These are phyloP conservation scores for Ampelomyces quisqualis DNA, from an alignment of 2,329 filamentous ascomycete species.

Conservation along the genomic window DNA sequence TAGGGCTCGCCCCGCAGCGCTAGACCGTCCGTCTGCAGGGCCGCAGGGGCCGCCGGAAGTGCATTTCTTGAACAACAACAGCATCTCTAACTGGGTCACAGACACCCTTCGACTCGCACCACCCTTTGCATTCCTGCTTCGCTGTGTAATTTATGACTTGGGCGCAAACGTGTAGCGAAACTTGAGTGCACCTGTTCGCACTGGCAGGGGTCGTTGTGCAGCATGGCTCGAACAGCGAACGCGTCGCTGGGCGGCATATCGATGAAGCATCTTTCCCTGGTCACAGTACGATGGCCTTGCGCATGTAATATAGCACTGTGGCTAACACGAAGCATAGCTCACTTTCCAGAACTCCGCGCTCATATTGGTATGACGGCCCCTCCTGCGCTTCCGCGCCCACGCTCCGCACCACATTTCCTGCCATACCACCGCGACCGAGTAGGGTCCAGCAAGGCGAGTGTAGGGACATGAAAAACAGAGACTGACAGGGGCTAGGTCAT, in stretches of 20 bases:
- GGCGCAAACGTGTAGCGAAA: no score
- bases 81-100: no score
- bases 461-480: not conserved
- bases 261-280: conserved; percentile 68
- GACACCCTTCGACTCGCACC: not conserved
- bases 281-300: conserved; percentile 53
- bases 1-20: not conserved
- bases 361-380: conserved; percentile 61
- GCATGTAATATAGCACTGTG: not conserved
- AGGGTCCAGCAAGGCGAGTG: not conserved
- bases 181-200: not conserved
- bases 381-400: conserved; percentile 3
- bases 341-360: conserved; percentile 78
- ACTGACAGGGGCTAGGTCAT: conserved; percentile 62
- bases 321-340: conserved; percentile 55
- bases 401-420: not conserved
- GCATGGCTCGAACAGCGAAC: conserved; percentile 5
- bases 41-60: not conserved
- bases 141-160: no score
- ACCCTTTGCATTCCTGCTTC: not conserved
- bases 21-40: no score
- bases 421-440: conserved; percentile 2
- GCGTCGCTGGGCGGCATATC: conserved; percentile 55
- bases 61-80: not conserved
- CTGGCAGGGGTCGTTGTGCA: not conserved